Evolutionary conservation across 805 yeast genomes (phyloP), one percentile per base, ranked within the genome.

Genomic region (Candida koratica): DNA sequence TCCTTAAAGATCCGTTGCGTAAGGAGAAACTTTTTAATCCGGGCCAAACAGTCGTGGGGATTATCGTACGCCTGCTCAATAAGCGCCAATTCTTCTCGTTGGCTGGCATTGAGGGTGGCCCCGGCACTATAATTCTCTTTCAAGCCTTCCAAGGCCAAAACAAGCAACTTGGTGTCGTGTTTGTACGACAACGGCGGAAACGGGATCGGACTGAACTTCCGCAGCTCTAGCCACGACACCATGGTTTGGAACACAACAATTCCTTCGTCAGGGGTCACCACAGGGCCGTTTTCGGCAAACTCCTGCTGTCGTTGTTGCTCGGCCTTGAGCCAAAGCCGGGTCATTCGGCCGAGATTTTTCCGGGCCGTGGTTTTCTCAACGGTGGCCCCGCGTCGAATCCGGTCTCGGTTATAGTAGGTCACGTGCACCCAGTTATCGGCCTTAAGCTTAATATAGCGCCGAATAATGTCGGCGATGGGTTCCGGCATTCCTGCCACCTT

Each of bases 341-440:
- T 87, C 34, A 93, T 61, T 39, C 98, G 71, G 3, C 98, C 98
- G 34, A 93, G 59, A 53, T 93, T 93, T 68, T 93, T 93, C 58
- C 84, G 84, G 0, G 93, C 95, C 6, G 87, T 93, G 0, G 97
- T 85, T 51, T 93, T 93, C 52, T 93, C 99, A 12, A 88, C 93
- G 9, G 89, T 82, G 0, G 83, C 87, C n/a, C 97, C 97, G 25
- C 82, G 71, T 46, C 80, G 74, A 28, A 93, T 85, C 34, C 96
- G 70, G 44, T 88, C 96, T 46, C 99, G 71, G 53, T 90, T 93
- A 51, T 81, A 80, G 51, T 90, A 95, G 1, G 98, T 95, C 11
- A 86, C 89, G 1, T 93, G 80, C 9, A 87, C 74, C 97, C 97
- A 93, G 5, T 95, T 94, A 49, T 90, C 97, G 2, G 97, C 96